A percentile compares a stretch with the other conserved stretches of the same genome.
Conservation (phyloP, 2,329 filamentous ascomycete genomes). For the Ceratocystis ficicola region DNA sequence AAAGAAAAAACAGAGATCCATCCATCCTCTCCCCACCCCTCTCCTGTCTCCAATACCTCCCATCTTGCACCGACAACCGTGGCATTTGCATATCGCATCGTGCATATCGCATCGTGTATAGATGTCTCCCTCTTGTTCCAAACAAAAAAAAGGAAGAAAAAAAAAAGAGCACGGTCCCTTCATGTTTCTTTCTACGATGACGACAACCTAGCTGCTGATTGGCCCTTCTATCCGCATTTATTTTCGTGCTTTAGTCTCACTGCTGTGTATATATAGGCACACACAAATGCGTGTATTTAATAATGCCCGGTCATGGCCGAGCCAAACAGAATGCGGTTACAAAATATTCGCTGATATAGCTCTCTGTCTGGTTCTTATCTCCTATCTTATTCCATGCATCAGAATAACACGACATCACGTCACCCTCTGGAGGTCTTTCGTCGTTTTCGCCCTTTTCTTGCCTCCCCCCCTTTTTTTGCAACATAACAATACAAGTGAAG, state of each 20-base stretch:
- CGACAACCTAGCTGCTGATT: not conserved
- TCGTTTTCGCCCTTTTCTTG: too few species aligned
- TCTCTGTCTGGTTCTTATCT: too few species aligned
- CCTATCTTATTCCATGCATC: too few species aligned
- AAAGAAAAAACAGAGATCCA: not conserved
- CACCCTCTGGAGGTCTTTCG: too few species aligned
- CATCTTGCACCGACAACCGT: not conserved
- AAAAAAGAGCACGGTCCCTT: not conserved
- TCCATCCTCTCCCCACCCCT: too few species aligned
- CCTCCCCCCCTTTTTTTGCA: too few species aligned
- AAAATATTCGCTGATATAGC: too few species aligned
- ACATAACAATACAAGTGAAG: too few species aligned
- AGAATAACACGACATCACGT: too few species aligned
- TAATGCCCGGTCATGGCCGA: not conserved
- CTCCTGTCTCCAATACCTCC: not conserved
- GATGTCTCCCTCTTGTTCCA: not conserved
- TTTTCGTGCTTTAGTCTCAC: not conserved
- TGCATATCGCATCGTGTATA: conserved; percentile 4
- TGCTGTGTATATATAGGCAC: too few species aligned
- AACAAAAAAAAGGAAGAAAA: not conserved
- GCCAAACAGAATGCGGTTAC: not conserved
- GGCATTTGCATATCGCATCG: not conserved
- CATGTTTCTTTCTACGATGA: not conserved
- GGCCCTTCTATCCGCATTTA: not conserved
- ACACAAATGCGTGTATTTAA: too few species aligned